Conservation (phyloP, 108 stramenopile genomes). For the Schizochytrium sp. region DNA sequence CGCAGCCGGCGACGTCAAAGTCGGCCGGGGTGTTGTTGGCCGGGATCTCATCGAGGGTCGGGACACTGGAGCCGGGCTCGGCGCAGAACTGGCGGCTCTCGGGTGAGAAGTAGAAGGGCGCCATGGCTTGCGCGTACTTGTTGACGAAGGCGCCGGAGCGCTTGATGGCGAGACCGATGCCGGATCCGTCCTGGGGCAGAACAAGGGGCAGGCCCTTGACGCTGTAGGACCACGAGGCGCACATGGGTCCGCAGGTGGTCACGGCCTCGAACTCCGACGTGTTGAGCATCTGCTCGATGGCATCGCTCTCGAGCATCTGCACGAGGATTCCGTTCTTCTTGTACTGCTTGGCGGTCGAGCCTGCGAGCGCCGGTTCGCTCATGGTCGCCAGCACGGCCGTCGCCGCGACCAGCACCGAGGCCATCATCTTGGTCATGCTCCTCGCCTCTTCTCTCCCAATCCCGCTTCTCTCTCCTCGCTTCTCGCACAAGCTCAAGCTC, state of each 20-base stretch:
- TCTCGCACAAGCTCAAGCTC: no score
- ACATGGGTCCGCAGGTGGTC: not conserved
- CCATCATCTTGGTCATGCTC: no score
- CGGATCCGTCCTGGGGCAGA: not conserved
- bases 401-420: no score
- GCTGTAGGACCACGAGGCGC: not conserved
- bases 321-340: not conserved
- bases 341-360: no score
- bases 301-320: not conserved
- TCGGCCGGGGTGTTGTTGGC: not conserved
- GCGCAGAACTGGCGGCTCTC: not conserved
- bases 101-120: not conserved
- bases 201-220: not conserved
- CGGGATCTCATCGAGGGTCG: not conserved
- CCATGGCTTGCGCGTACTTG: not conserved
- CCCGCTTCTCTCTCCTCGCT: no score
- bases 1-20: not conserved
- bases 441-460: no score
- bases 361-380: no score
- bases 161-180: not conserved
- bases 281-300: not conserved
- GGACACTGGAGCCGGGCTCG: not conserved
- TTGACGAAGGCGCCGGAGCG: not conserved
- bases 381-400: no score
- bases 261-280: not conserved